A percentile compares a stretch with the other conserved stretches of the same genome.
Conservation (phyloP, 2,329 filamentous ascomycete species). For the Trichoderma atroviride region DNA sequence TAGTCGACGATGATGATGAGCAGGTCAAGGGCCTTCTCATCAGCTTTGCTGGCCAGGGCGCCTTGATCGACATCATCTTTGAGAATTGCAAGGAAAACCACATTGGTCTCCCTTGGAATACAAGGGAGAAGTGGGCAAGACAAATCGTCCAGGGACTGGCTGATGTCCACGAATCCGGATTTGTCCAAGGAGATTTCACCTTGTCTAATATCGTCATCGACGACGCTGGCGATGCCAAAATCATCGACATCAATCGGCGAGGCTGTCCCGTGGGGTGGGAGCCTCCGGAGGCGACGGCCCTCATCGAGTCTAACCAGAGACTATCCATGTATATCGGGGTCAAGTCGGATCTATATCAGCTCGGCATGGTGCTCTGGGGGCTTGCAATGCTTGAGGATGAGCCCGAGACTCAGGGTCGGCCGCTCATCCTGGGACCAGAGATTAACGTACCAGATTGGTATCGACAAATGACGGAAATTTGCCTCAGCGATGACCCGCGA, state of each 20-base stretch:
- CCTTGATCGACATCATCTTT: slow-evolving; percentile 88
- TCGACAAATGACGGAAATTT: slow-evolving; percentile 72
- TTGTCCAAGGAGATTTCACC: slow-evolving; percentile 97
- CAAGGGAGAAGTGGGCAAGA: slow-evolving; percentile 82
- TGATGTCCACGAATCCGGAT: slow-evolving; percentile 93
- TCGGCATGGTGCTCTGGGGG: slow-evolving; percentile 97
- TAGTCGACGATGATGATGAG: slow-evolving; percentile 84
- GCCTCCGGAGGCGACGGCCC: slow-evolving; percentile 81
- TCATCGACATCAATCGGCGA: slow-evolving; percentile 96
- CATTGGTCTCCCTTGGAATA: slow-evolving; percentile 65
- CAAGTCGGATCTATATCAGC: slow-evolving; percentile 93
- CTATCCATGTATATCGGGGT: slow-evolving; percentile 98
- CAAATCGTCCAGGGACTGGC: slow-evolving; percentile 89
- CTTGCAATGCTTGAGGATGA: slow-evolving; percentile 87
- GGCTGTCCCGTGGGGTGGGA: slow-evolving; percentile 99
- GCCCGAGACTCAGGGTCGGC: slow-evolving; percentile 76
- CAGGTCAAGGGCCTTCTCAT: slow-evolving; percentile 87
- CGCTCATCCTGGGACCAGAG: slow-evolving; percentile 62
- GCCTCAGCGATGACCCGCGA: slow-evolving; percentile 74
- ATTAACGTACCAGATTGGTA: slow-evolving; percentile 77
- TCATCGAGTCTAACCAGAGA: slow-evolving; percentile 85
- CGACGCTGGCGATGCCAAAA: slow-evolving; percentile 79
- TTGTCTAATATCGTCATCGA: slow-evolving; percentile 97
- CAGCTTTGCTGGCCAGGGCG: slow-evolving; percentile 81
- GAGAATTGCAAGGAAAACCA: slow-evolving; percentile 65